Base-by-base conservation (phyloP, 139 green algal genomes). In the Ettlia oleoabundans region DNA sequence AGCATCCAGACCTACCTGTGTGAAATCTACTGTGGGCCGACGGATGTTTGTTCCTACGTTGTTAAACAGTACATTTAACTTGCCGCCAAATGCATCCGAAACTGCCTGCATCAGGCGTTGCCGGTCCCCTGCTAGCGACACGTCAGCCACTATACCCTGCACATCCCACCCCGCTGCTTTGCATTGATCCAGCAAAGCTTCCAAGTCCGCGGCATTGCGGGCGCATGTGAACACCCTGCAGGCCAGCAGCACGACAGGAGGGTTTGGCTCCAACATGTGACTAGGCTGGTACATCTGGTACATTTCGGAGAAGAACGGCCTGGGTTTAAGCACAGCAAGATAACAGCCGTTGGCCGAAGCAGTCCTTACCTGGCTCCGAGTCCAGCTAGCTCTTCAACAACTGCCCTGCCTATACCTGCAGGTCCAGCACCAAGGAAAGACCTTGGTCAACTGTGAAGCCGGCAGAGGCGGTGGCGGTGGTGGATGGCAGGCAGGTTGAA, bases 1-100 rank as follows among this genome's bases (percentile, higher is more conserved):
- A n/a, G n/a, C n/a, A n/a, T n/a, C n/a, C 3, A 41, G 3, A 5
- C 70, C 32, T 22, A 64, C 71, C 47, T 78, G 47, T 26, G 88
- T 92, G 82, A 88, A 94, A 1, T 94, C 87, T 24, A 86, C 47
- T 15, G 90, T 93, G 0, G 79, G 66, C 75, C 92, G 93, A 4
- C 93, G 68, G 7, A 94, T 86, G 73, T 97, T 97, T n/a, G 87
- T 95, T 15, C 93, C 93, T 7, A 93, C 93, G 80, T 97, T 97
- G 83, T 93, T 91, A 51, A 94, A 64, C 51, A 77, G 51, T 26
- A 77, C 47, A 35, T 69, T 55, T 24, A 79, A 40, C 33, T 81
- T 33, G 40, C 79, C 79, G 21, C 52, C 67, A 64, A 84, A 84
- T 13, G 68, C 53, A 2, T 55, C 68, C 19, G 68, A 63, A 9